Evolutionary conservation across 495 filamentous ascomycete genomes (phyloP).

Genomic region (Tuber brumale): DNA sequence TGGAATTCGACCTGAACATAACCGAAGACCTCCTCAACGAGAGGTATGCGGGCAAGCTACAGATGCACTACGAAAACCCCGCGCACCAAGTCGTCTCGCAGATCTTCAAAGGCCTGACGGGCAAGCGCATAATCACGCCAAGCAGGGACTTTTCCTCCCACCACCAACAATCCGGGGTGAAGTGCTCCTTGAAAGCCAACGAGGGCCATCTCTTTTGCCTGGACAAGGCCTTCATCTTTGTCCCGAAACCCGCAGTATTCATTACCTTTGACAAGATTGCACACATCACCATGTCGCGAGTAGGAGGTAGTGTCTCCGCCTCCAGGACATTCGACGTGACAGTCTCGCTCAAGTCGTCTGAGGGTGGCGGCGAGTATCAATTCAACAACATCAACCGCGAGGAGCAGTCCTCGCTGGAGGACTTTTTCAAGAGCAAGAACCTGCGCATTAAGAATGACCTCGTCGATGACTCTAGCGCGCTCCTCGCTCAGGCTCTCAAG

Average conservation of each 20-base stretch:
- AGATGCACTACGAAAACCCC: conserved; percentile 81
- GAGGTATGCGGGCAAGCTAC: conserved; percentile 84
- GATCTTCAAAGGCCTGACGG: conserved; percentile 86
- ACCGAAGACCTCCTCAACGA: conserved; percentile 75
- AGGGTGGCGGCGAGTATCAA: conserved; percentile 69
- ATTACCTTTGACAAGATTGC: conserved; percentile 86
- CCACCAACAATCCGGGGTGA: conserved; percentile 88
- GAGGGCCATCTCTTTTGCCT: conserved; percentile 95
- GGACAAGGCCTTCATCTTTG: conserved; percentile 98
- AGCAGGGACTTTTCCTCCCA: conserved; percentile 91
- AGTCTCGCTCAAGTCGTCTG: conserved; percentile 67
- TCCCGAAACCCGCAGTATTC: conserved; percentile 95
- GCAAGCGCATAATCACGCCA: conserved; percentile 87
- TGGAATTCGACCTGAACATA: conserved; percentile 93
- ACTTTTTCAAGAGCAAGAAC: conserved; percentile 89
- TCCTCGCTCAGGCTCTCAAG: conserved; percentile 43
- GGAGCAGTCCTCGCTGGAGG: conserved; percentile 89
- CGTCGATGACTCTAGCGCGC: conserved; percentile 51
- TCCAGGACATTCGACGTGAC: conserved; percentile 96
- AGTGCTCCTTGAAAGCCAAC: conserved; percentile 98
- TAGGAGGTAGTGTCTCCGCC: conserved; percentile 87
- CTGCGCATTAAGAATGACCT: conserved; percentile 97
- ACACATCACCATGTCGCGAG: conserved; percentile 83
- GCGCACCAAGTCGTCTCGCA: conserved; percentile 85
- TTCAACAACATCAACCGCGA: conserved; percentile 99